Evolutionary conservation across 2,329 filamentous ascomycete genomes (phyloP).

Genomic region (Penicillium sp.): DNA sequence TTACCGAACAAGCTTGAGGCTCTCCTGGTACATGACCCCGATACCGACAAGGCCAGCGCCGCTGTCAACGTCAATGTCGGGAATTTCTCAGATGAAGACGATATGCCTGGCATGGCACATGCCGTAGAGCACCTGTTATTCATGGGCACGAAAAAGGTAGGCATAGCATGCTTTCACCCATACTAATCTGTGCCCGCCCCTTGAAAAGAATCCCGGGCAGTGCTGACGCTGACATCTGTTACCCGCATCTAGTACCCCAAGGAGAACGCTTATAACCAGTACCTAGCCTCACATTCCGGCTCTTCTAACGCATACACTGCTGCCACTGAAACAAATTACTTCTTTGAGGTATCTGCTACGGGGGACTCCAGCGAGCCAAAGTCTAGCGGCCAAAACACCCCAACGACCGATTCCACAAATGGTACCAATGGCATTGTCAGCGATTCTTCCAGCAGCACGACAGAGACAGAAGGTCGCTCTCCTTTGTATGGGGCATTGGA

Average conservation of each 20-base stretch:
- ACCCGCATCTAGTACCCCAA: slow-evolving; percentile 70
- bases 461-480: slow-evolving; percentile 42
- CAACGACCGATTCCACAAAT: slow-evolving; percentile 31
- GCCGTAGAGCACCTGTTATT: slow-evolving; percentile 95
- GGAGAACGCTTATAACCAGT: slow-evolving; percentile 95
- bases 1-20: slow-evolving; percentile 88
- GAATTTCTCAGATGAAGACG: slow-evolving; percentile 87
- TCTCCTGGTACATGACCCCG: slow-evolving; percentile 87
- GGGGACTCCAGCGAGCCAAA: slow-evolving; percentile 51
- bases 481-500: slow-evolving; percentile 82
- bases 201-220: not conserved
- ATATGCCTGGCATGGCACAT: slow-evolving; percentile 94
- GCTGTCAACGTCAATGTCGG: slow-evolving; percentile 95
- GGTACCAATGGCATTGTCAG: slow-evolving; percentile 25
- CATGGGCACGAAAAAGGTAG: slow-evolving; percentile 94
- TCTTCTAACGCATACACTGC: slow-evolving; percentile 95
- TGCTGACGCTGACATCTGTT: slow-evolving; percentile 11
- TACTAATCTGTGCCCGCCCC: not conserved
- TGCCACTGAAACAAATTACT: slow-evolving; percentile 94
- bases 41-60: slow-evolving; percentile 96
- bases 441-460: slow-evolving; percentile 25
- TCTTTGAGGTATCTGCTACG: slow-evolving; percentile 90
- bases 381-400: slow-evolving; percentile 31
- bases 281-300: slow-evolving; percentile 86
- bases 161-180: too few relatives aligned